A percentile compares a stretch with the other conserved stretches of the same genome.
Conservation (phyloP, 768 basidiomycete genomes). For the Termitomyces titanicus region DNA sequence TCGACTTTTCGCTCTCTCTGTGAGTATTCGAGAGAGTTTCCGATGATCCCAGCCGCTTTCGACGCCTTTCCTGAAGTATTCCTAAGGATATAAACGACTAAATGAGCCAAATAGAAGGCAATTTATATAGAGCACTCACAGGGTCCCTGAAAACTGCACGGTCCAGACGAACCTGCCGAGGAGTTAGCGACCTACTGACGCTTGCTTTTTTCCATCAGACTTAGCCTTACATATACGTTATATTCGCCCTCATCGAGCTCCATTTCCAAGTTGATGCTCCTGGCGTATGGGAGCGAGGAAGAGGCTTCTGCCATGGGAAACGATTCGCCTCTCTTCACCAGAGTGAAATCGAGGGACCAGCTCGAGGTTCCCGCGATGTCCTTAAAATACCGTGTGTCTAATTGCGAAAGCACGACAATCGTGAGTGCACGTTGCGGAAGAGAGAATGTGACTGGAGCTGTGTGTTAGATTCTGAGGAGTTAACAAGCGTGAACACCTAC, state of each 20-base stretch:
- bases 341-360: slow-evolving; percentile 49
- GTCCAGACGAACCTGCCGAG: slow-evolving; percentile 30
- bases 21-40: slow-evolving; percentile 37
- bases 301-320: slow-evolving; percentile 33
- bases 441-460: slow-evolving; percentile 39
- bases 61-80: slow-evolving; percentile 22
- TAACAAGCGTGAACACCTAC: slow-evolving; percentile 26
- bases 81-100: slow-evolving; percentile 3
- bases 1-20: slow-evolving; percentile 41
- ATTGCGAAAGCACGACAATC: slow-evolving; percentile 50
- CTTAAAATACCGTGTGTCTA: slow-evolving; percentile 46
- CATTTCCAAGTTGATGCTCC: slow-evolving; percentile 40
- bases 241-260: slow-evolving; percentile 40
- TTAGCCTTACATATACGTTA: slow-evolving; percentile 36
- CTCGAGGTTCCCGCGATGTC: slow-evolving; percentile 39
- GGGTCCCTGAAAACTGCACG: slow-evolving; percentile 18
- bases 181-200: not conserved
- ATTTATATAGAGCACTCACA: slow-evolving; percentile 8
- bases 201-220: not conserved
- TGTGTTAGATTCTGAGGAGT: not conserved
- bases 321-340: slow-evolving; percentile 44
- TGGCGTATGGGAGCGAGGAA: slow-evolving; percentile 31
- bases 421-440: slow-evolving; percentile 35
- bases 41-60: slow-evolving; percentile 33
- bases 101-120: not conserved